phyloP scores from a whole-genome alignment of 352 stramenopile species.

The Phytopythium montanum region DNA sequence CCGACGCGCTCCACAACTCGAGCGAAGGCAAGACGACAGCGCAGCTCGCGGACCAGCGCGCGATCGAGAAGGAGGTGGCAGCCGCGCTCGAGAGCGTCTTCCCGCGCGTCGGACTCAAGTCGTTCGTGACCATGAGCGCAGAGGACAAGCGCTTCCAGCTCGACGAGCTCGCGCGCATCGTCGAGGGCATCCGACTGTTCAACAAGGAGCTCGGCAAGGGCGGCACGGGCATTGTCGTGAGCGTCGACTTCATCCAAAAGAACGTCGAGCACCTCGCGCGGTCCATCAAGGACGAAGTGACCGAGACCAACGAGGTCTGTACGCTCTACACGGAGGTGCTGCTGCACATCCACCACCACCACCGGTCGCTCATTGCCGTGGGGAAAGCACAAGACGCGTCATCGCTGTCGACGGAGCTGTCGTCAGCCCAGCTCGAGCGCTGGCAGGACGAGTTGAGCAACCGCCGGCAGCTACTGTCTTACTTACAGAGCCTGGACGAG shows the following conservation, averaged over 20 bases:
- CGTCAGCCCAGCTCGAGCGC: slow-evolving; percentile 48
- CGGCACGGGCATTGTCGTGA: slow-evolving; percentile 74
- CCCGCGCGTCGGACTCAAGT: slow-evolving; percentile 90
- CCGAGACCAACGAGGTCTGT: slow-evolving; percentile 66
- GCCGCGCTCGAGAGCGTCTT: slow-evolving; percentile 94
- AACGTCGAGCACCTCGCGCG: slow-evolving; percentile 38
- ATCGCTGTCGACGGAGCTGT: slow-evolving; percentile 11
- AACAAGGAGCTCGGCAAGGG: slow-evolving; percentile 90
- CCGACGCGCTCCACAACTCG: slow-evolving; percentile 17
- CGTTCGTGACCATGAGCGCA: slow-evolving; percentile 85
- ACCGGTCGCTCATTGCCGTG: slow-evolving; percentile 18
- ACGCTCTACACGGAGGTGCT: slow-evolving; percentile 81
- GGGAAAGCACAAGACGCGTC: slow-evolving; percentile 6
- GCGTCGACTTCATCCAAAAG: slow-evolving; percentile 53
- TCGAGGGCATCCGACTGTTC: slow-evolving; percentile 92
- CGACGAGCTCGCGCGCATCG: slow-evolving; percentile 89
- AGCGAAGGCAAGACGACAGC: slow-evolving; percentile 20
- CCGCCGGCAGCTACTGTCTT: slow-evolving; percentile 89
- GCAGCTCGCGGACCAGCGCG: slow-evolving; percentile 56
- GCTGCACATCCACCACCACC: slow-evolving; percentile 65
- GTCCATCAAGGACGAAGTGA: slow-evolving; percentile 54
- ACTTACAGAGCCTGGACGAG: slow-evolving; percentile 90
- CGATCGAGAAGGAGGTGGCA: slow-evolving; percentile 84
- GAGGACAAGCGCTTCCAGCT: slow-evolving; percentile 92
- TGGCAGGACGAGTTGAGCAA: slow-evolving; percentile 94